A percentile compares a stretch with the other conserved stretches of the same genome.
phyloP scores from a whole-genome alignment of 1,284 basidiomycete species.

The Stygiomarasmius scandens region DNA sequence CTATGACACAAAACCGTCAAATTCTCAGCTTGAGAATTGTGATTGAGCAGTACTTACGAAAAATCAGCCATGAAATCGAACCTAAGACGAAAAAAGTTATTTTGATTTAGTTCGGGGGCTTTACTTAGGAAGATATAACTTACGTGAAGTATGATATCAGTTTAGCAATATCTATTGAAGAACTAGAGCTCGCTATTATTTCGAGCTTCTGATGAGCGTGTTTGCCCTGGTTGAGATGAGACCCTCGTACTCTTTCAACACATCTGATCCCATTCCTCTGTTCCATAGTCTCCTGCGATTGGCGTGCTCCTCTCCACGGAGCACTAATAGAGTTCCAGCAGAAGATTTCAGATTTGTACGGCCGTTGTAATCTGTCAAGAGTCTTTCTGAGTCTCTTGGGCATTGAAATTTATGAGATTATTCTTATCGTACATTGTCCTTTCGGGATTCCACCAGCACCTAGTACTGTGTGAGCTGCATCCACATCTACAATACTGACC shows the following conservation, averaged over 20 bases:
- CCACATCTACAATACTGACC: constrained; percentile 38
- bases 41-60: constrained; percentile 41
- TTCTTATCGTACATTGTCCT: constrained; percentile 42
- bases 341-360: constrained; percentile 15
- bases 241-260: constrained; percentile 57
- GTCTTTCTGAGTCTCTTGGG: not conserved
- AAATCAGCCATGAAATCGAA: constrained; percentile 69
- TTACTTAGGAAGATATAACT: constrained; percentile 21
- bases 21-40: too few relatives aligned
- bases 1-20: constrained; percentile 12
- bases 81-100: constrained; percentile 31
- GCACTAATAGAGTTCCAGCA: constrained; percentile 13
- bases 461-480: constrained; percentile 40
- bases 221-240: constrained; percentile 43
- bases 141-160: constrained; percentile 62
- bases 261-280: constrained; percentile 51
- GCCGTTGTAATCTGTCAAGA: constrained; percentile 19
- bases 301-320: constrained; percentile 38
- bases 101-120: not conserved
- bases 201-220: constrained; percentile 47
- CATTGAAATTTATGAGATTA: not conserved
- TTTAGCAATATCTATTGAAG: constrained; percentile 39
- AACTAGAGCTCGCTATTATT: constrained; percentile 18
- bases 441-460: constrained; percentile 43
- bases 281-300: constrained; percentile 59